Evolutionary conservation across 169 alveolate genomes (phyloP).

Genomic region (Plasmodium sp.): DNA sequence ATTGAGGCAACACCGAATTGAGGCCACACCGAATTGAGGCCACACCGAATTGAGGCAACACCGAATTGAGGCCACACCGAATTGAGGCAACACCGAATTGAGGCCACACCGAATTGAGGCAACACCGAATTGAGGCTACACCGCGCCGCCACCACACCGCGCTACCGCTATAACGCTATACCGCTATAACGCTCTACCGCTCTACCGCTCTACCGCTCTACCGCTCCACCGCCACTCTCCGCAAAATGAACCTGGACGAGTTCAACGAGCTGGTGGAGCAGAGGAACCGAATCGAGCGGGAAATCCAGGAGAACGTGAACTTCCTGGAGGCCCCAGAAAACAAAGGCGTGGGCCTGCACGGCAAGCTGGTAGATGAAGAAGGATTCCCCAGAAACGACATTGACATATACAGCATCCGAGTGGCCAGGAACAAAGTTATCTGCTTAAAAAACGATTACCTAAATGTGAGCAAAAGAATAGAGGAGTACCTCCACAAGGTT

Average conservation of each 20-base stretch:
- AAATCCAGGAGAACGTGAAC: slow-evolving; percentile 77
- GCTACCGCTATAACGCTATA: too few species aligned
- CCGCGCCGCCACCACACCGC: too few species aligned
- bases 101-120: too few species aligned
- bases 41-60: too few species aligned
- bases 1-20: too few species aligned
- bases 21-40: too few species aligned
- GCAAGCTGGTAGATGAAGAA: slow-evolving; percentile 80
- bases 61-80: too few species aligned
- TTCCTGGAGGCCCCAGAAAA: slow-evolving; percentile 81
- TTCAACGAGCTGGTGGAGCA: slow-evolving; percentile 73
- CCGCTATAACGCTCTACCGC: too few species aligned
- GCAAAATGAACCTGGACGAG: slow-evolving; percentile 26
- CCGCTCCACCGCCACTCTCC: too few species aligned
- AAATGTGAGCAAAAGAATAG: slow-evolving; percentile 35
- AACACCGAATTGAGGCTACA: not conserved
- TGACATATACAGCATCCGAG: slow-evolving; percentile 80
- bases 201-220: too few species aligned
- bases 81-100: too few species aligned
- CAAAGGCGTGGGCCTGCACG: slow-evolving; percentile 79
- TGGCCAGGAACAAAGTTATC: slow-evolving; percentile 79
- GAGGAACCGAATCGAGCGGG: slow-evolving; percentile 79
- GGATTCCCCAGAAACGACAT: slow-evolving; percentile 82
- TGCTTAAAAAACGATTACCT: slow-evolving; percentile 79
- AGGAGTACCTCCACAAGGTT: slow-evolving; percentile 45